phyloP scores from a whole-genome alignment of 768 basidiomycete genomes.

The Neoboletus brunneissimus region DNA sequence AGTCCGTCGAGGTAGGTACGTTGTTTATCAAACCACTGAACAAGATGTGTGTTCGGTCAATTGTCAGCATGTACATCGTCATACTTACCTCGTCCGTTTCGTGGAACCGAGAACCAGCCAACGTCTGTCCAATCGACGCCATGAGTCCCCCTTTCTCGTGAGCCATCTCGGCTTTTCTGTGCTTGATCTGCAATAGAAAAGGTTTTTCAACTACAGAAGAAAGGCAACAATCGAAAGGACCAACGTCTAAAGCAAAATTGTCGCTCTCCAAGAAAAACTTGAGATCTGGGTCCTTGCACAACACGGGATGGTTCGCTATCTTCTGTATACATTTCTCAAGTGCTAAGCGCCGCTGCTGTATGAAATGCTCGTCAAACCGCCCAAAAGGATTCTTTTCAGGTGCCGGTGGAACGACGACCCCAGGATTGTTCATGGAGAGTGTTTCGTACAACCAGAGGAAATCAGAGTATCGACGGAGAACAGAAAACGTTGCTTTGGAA shows the following conservation, averaged over 20 bases:
- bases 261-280: constrained; percentile 92
- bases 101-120: constrained; percentile 78
- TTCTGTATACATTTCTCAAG: constrained; percentile 92
- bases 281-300: constrained; percentile 85
- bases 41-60: background rate
- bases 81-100: constrained; percentile 78
- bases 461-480: constrained; percentile 95
- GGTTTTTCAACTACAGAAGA: background rate
- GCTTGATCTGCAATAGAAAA: constrained; percentile 66
- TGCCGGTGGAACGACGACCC: constrained; percentile 93
- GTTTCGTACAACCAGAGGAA: constrained; percentile 96
- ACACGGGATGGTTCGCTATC: constrained; percentile 87
- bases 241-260: constrained; percentile 83
- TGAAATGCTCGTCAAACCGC: constrained; percentile 89
- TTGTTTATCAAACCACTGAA: constrained; percentile 91
- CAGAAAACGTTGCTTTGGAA: constrained; percentile 83
- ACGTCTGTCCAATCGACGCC: constrained; percentile 75
- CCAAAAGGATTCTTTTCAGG: constrained; percentile 95
- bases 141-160: constrained; percentile 81
- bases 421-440: constrained; percentile 87
- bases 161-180: constrained; percentile 72
- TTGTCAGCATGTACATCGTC: background rate
- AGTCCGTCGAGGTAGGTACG: constrained; percentile 83
- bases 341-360: constrained; percentile 78
- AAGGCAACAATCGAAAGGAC: constrained; percentile 28